Conservation (phyloP, 805 yeast genomes). For the Suhomyces vadensis region DNA sequence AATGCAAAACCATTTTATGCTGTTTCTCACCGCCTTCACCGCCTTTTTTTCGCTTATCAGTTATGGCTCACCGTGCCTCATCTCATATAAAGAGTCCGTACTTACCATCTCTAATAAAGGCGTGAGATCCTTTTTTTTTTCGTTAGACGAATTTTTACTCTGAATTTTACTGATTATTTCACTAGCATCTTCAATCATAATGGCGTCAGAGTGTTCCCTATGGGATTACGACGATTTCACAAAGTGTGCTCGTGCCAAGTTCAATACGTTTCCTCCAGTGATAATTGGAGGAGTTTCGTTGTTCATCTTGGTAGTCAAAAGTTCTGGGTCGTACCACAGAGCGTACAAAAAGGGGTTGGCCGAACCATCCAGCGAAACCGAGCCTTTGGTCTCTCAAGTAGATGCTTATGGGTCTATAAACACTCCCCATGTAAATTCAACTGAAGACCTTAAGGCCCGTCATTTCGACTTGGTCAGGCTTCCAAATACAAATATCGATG, state of each 20-base stretch:
- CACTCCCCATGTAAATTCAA: conserved; percentile 5
- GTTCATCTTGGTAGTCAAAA: conserved; percentile 24
- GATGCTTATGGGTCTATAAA: conserved; percentile 35
- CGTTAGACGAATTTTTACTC: conserved; percentile 1
- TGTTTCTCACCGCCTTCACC: conserved; percentile 1
- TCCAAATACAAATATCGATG: conserved; percentile 55
- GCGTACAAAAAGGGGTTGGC: conserved; percentile 11
- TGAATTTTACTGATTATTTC: background rate
- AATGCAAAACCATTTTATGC: background rate
- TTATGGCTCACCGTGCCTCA: conserved; percentile 1
- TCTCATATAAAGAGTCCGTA: conserved; percentile 3
- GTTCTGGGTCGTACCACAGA: conserved; percentile 14
- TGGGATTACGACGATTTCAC: conserved; percentile 70
- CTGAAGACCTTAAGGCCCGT: conserved; percentile 44
- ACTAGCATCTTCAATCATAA: conserved; percentile 2
- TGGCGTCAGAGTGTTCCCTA: conserved; percentile 19
- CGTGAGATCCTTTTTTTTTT: too few species aligned
- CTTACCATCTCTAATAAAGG: too few species aligned
- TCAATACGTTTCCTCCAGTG: conserved; percentile 38
- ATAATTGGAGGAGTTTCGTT: conserved; percentile 31
- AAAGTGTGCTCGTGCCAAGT: conserved; percentile 46
- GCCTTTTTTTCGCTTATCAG: conserved; percentile 1
- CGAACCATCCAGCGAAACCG: conserved; percentile 19
- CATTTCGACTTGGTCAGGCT: conserved; percentile 67
- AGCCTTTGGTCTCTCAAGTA: conserved; percentile 35